Base-by-base conservation (phyloP, 2,329 filamentous ascomycete genomes). In the Aspergillus sp. region DNA sequence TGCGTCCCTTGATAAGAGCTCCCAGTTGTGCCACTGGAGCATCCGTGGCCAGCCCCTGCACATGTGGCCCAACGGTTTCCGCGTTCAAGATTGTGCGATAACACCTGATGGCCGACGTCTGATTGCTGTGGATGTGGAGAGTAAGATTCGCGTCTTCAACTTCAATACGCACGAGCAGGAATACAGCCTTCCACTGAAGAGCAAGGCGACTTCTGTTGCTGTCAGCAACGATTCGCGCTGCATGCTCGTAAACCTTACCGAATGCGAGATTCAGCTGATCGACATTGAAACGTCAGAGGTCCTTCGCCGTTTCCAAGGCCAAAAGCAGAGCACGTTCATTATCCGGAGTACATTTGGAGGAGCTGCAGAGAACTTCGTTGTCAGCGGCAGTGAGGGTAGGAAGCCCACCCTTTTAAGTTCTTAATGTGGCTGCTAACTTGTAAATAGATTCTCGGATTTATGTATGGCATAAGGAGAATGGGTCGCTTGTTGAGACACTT, bases 391-490 rank as follows among this genome's bases (percentile, higher is more conserved):
- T 67, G 92, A 97, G 83, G 89, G 91, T 92, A 78, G 68, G 80
- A 11, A 3, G 39, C 9, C 11, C 17, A 13, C 8, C 7, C 12
- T 43, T 15, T 39, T 6, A n/a, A 20, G 48, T 43, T 12, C 11
- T 18, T 12, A 49, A 34, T 53, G 34, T 13, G 15, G 59, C 43
- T 58, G 55, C 67, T 71, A 61, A 72, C 62, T 52, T 36, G 56
- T 13, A 4, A 15, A 64, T 36, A 87, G 86, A 89, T 73, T 84
- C 84, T 2, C 82, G 83, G 55, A 83, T 98, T 42, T 89, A 91
- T 71, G 90, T 99, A 60, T 98, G 93, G 91, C 90, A 96, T 72
- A 95, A 91, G 73, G 88, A 87, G 56, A 91, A 89, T 36, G 91
- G 91, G 5, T 80, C 83, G 5, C 81, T 89, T 1, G 85, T 99